Evolutionary conservation across 2,329 filamentous ascomycete species (phyloP).

Genomic region (Neopestalotiopsis sp.): DNA sequence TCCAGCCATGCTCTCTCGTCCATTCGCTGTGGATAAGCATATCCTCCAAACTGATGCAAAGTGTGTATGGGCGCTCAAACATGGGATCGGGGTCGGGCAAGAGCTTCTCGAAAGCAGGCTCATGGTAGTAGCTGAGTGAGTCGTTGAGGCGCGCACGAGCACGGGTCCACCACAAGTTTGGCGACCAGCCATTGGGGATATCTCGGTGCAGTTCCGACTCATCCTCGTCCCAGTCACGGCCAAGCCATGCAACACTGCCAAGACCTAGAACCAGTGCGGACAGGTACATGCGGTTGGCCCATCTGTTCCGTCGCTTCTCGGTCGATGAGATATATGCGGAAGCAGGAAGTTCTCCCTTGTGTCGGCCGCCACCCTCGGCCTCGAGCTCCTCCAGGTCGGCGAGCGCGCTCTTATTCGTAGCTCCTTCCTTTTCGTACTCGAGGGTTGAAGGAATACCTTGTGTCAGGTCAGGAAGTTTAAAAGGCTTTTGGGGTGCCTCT

Average conservation of each 20-base stretch:
- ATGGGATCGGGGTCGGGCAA: constrained; percentile 81
- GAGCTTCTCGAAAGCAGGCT: constrained; percentile 92
- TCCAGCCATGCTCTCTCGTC: constrained; percentile 92
- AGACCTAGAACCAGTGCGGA: constrained; percentile 60
- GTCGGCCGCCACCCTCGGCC: constrained; percentile 51
- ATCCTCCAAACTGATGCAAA: constrained; percentile 92
- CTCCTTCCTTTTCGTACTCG: constrained; percentile 70
- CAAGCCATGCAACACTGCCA: constrained; percentile 73
- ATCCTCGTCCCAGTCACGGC: constrained; percentile 85
- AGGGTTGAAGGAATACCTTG: constrained; percentile 93
- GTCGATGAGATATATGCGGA: constrained; percentile 89
- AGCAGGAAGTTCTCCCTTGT: constrained; percentile 71
- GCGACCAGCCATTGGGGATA: constrained; percentile 79
- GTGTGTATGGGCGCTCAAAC: constrained; percentile 85
- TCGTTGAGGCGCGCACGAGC: constrained; percentile 75
- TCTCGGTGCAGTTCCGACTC: constrained; percentile 74
- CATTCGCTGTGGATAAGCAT: constrained; percentile 94
- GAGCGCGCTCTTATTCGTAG: constrained; percentile 42
- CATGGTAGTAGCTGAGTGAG: constrained; percentile 90
- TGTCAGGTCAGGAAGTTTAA: constrained; percentile 80
- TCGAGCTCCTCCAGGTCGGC: constrained; percentile 43
- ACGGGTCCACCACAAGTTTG: constrained; percentile 79
- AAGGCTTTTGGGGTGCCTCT: constrained; percentile 50
- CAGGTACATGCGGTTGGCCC: constrained; percentile 77
- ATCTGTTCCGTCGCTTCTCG: constrained; percentile 77